Conservation (phyloP, 2,329 filamentous ascomycete species). For the Clarireedia hainanense region DNA sequence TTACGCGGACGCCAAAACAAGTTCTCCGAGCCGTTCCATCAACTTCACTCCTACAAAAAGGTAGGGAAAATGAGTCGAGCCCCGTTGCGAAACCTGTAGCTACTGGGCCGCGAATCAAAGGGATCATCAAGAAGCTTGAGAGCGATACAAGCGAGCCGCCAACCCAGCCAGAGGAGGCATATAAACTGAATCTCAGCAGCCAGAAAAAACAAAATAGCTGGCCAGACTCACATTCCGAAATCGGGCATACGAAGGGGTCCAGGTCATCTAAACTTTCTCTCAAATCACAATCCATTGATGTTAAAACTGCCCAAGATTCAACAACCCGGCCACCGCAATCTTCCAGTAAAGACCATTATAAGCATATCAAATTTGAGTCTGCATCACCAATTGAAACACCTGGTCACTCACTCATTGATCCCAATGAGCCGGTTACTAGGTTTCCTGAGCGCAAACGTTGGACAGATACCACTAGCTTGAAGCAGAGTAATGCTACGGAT, state of each 20-base stretch:
- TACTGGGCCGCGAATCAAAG: not conserved
- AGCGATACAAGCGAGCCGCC: not conserved
- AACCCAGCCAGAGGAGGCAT: not conserved
- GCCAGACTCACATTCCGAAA: not conserved
- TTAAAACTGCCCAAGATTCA: not conserved
- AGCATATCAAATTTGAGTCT: slow-evolving; percentile 3
- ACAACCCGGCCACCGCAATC: not conserved
- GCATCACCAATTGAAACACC: not conserved
- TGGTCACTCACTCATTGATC: not conserved
- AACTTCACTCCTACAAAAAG: not conserved
- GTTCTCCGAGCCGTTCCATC: not conserved
- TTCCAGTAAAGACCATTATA: not conserved
- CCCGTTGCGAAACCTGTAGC: not conserved
- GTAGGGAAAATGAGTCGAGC: not conserved
- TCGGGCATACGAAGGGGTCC: not conserved
- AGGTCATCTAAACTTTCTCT: not conserved
- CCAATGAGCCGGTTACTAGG: not conserved
- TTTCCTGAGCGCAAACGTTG: not conserved
- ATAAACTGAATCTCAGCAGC: not conserved
- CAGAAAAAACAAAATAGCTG: not conserved
- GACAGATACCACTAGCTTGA: not conserved
- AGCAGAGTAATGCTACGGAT: slow-evolving; percentile 6
- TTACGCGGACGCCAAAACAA: not conserved
- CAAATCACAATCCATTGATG: not conserved
- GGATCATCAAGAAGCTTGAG: not conserved